A percentile compares a stretch with the other conserved stretches of the same genome.
phyloP scores from a whole-genome alignment of 257 asterid genomes.

The Solanum chaucha region DNA sequence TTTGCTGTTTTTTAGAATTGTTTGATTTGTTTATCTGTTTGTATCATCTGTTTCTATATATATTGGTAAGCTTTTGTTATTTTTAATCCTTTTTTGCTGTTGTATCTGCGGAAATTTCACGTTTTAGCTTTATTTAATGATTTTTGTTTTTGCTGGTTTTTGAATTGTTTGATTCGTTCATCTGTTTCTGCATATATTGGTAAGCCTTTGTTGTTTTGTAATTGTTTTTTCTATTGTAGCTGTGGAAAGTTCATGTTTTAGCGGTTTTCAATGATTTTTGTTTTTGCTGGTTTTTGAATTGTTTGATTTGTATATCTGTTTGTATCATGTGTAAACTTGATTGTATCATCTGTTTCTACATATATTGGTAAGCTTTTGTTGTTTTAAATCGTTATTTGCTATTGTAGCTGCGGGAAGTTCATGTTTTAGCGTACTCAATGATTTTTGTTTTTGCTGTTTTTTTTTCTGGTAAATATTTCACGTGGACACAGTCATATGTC shows the following conservation, averaged over 20 bases:
- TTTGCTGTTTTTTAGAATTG: neutral
- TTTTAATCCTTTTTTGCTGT: neutral
- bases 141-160: neutral
- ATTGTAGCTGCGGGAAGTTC: neutral
- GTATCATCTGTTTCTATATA: neutral
- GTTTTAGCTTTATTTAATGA: neutral
- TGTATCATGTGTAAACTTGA: neutral
- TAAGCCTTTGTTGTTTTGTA: neutral
- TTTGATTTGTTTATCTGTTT: neutral
- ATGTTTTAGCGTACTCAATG: neutral
- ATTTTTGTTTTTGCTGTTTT: neutral
- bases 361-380: neutral
- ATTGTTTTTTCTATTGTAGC: neutral
- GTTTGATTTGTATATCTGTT: neutral
- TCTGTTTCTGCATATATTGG: neutral
- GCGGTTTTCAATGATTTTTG: neutral
- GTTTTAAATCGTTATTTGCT: neutral
- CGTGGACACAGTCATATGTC: neutral
- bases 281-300: neutral
- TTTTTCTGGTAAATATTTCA: neutral
- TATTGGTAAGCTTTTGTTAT: neutral
- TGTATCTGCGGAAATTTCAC: accelerated
- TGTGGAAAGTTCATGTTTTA: neutral
- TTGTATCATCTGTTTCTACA: neutral
- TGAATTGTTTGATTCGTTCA: neutral